Evolutionary conservation across 768 basidiomycete species (phyloP).

Genomic region (Dacryopinax primogenitus): DNA sequence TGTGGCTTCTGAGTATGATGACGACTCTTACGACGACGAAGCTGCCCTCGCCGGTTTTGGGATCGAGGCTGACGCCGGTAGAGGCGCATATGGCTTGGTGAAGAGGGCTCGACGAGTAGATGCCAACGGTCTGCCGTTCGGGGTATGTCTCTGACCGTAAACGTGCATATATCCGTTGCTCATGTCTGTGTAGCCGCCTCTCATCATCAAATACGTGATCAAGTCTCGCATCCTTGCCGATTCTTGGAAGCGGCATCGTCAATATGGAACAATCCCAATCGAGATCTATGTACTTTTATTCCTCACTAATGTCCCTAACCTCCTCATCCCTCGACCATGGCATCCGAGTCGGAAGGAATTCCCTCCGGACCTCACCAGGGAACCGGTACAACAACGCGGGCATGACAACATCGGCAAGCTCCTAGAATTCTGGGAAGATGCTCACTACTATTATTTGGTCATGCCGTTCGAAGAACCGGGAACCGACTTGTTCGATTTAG

Average conservation of each 20-base stretch:
- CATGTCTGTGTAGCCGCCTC: constrained; percentile 46
- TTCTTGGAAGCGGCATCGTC: constrained; percentile 97
- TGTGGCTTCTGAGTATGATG: background rate
- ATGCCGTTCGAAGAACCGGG: constrained; percentile 45
- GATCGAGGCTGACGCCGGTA: constrained; percentile 77
- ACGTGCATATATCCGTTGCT: constrained; percentile 16
- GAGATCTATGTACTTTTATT: constrained; percentile 62
- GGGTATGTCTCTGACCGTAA: constrained; percentile 12
- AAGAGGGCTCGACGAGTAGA: constrained; percentile 72
- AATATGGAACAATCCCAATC: constrained; percentile 92
- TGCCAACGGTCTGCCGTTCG: constrained; percentile 20
- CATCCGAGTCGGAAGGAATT: constrained; percentile 39
- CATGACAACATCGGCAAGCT: constrained; percentile 93
- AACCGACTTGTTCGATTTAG: constrained; percentile 88
- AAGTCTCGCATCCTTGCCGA: constrained; percentile 97
- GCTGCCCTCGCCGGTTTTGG: constrained; percentile 56
- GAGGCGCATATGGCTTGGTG: constrained; percentile 91
- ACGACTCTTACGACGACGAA: constrained; percentile 5
- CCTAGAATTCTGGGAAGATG: constrained; percentile 93
- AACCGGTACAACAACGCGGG: constrained; percentile 30
- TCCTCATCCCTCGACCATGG: constrained; percentile 69
- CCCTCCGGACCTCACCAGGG: background rate
- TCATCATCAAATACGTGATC: constrained; percentile 96
- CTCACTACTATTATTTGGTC: constrained; percentile 89
- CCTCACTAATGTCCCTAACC: constrained; percentile 56